Conservation (phyloP, 2,329 filamentous ascomycete genomes). For the Penicillium corylophilum region DNA sequence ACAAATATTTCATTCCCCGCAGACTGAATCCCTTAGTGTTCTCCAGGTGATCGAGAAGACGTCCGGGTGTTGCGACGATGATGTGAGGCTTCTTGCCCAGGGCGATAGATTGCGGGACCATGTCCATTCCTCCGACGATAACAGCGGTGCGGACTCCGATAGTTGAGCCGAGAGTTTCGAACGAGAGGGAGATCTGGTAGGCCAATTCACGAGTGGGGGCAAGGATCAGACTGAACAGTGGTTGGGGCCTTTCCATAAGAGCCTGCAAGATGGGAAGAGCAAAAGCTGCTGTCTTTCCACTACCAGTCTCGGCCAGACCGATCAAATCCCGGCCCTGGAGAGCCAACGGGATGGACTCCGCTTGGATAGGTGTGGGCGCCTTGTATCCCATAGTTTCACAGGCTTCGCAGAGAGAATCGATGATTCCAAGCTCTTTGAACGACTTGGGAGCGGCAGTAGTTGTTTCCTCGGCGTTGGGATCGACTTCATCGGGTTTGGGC, state of each 20-base stretch:
- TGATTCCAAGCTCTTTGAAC: conserved; percentile 66
- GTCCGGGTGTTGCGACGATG: conserved; percentile 85
- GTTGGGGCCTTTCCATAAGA: conserved; percentile 81
- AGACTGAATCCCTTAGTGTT: conserved; percentile 96
- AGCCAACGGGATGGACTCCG: conserved; percentile 77
- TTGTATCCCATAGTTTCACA: conserved; percentile 82
- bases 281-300: conserved; percentile 94
- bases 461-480: neutral
- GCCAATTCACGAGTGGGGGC: conserved; percentile 93
- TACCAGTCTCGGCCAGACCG: conserved; percentile 90
- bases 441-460: conserved; percentile 36
- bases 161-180: conserved; percentile 81
- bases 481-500: conserved; percentile 6
- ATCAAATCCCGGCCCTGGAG: conserved; percentile 83
- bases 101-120: conserved; percentile 87
- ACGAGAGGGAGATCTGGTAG: conserved; percentile 82
- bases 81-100: conserved; percentile 96
- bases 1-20: conserved; percentile 73
- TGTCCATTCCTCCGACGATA: conserved; percentile 91
- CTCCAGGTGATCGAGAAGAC: conserved; percentile 86
- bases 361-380: conserved; percentile 83
- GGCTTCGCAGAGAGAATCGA: conserved; percentile 84
- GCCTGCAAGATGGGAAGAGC: conserved; percentile 89
- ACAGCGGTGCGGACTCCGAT: conserved; percentile 86
- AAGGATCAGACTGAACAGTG: conserved; percentile 83